These are phyloP conservation scores for Flaveria bidentis DNA, from an alignment of 129 eudicot species.

Conservation along the genomic window DNA sequence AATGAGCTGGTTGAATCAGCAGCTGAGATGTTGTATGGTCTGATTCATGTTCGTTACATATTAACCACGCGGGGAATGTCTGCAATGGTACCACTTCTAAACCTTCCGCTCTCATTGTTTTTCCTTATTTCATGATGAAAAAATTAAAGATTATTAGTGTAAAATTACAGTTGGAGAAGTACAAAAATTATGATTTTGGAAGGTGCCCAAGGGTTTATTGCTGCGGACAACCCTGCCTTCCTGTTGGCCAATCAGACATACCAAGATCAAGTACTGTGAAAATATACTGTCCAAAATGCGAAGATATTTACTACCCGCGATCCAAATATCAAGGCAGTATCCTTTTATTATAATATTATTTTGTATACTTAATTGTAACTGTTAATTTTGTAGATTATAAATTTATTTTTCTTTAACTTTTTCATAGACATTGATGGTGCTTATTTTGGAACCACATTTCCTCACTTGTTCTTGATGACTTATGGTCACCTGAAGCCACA, in stretches of 20 bases:
- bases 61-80: slow-evolving; percentile 80
- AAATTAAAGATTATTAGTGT: neutral
- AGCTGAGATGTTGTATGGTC: slow-evolving; percentile 92
- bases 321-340: slow-evolving; percentile 99
- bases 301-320: slow-evolving; percentile 92
- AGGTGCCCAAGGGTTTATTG: slow-evolving; percentile 98
- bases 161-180: slow-evolving; percentile 74
- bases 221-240: slow-evolving; percentile 97
- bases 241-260: slow-evolving; percentile 94
- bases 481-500: slow-evolving; percentile 93
- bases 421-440: slow-evolving; percentile 82
- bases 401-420: slow-evolving; percentile 45
- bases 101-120: neutral
- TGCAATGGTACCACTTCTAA: slow-evolving; percentile 68
- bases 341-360: slow-evolving; percentile 39
- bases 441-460: slow-evolving; percentile 93
- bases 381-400: neutral
- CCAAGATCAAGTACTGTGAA: slow-evolving; percentile 92
- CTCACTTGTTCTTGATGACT: slow-evolving; percentile 90
- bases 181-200: slow-evolving; percentile 88
- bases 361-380: neutral
- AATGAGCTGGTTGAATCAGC: slow-evolving; percentile 92
- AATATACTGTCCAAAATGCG: slow-evolving; percentile 95
- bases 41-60: slow-evolving; percentile 83
- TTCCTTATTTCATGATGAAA: neutral